Evolutionary conservation across 2,329 filamentous ascomycete species (phyloP).

Genomic region (Aulographum hederae): DNA sequence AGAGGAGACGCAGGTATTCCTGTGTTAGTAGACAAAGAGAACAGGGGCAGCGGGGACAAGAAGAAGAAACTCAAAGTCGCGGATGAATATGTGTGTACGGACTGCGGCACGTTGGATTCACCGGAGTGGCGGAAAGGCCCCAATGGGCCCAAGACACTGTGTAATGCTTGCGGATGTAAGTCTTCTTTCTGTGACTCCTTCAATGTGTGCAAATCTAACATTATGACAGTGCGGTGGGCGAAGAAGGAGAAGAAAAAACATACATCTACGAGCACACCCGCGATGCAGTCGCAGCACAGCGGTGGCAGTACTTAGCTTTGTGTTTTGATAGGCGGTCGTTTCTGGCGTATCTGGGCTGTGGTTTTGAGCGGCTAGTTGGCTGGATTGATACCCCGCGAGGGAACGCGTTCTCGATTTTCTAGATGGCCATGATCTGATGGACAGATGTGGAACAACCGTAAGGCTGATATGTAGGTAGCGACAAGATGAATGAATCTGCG

Average conservation of each 20-base stretch:
- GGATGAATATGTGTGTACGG: conserved; percentile 86
- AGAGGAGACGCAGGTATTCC: conserved; percentile 75
- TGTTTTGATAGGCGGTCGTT: too few species aligned
- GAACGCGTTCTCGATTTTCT: too few species aligned
- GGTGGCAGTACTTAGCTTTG: too few species aligned
- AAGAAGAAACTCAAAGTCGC: conserved; percentile 68
- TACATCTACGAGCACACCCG: too few species aligned
- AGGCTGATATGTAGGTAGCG: too few species aligned
- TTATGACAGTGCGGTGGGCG: conserved; percentile 33
- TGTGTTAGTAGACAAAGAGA: conserved; percentile 63
- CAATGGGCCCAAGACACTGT: conserved; percentile 80
- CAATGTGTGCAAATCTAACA: background rate
- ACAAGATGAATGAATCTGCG: too few species aligned
- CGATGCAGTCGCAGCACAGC: too few species aligned
- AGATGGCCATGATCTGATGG: too few species aligned
- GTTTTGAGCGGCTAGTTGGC: too few species aligned
- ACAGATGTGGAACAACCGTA: too few species aligned
- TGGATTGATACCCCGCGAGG: too few species aligned
- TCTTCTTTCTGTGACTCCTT: conserved; percentile 7
- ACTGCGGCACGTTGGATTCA: conserved; percentile 86
- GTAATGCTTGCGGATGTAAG: conserved; percentile 81
- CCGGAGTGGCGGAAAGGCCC: conserved; percentile 95
- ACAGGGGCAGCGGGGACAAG: conserved; percentile 49
- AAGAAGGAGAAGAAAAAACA: conserved; percentile 74
- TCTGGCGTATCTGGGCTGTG: too few species aligned